phyloP scores from a whole-genome alignment of 768 basidiomycete species.

The Strobilomyces confusus region DNA sequence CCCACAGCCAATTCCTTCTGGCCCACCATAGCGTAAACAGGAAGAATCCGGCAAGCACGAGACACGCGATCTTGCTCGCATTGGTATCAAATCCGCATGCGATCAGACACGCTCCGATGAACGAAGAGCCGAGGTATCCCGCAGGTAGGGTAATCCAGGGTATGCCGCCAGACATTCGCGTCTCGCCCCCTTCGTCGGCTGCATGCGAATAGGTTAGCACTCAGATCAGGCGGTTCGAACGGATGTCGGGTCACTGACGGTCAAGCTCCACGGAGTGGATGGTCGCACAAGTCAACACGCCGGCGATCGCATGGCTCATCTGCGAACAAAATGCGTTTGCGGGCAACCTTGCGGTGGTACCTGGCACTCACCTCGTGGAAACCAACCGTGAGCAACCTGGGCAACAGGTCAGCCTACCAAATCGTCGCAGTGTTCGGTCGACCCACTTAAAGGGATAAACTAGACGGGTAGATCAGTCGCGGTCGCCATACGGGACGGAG shows the following conservation, averaged over 20 bases:
- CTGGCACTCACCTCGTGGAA: constrained; percentile 70
- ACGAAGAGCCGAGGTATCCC: constrained; percentile 82
- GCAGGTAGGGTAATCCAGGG: constrained; percentile 76
- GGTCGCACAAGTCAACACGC: constrained; percentile 78
- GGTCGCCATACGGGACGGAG: neutral
- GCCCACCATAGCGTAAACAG: constrained; percentile 89
- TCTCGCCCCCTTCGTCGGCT: constrained; percentile 89
- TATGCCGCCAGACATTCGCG: constrained; percentile 84
- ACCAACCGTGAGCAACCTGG: constrained; percentile 77
- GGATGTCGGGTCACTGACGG: constrained; percentile 47
- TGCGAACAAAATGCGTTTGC: constrained; percentile 24
- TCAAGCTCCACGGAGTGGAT: constrained; percentile 86
- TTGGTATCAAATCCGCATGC: constrained; percentile 87
- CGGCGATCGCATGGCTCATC: constrained; percentile 86
- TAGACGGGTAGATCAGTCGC: constrained; percentile 28
- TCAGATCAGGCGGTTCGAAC: neutral
- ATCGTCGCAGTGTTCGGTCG: constrained; percentile 1
- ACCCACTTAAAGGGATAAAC: constrained; percentile 91
- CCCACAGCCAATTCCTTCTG: constrained; percentile 67
- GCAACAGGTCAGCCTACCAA: constrained; percentile 15
- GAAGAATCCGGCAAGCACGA: constrained; percentile 83
- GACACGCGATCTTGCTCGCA: constrained; percentile 79
- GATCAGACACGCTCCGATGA: constrained; percentile 85
- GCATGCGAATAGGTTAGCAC: constrained; percentile 8
- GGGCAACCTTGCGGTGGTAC: constrained; percentile 4